Percentiles rank a stretch among this genome's conserved stretches.
These are phyloP conservation scores for Fusarium tjaetaba DNA, from an alignment of 2,329 filamentous ascomycete genomes.

Conservation along the genomic window DNA sequence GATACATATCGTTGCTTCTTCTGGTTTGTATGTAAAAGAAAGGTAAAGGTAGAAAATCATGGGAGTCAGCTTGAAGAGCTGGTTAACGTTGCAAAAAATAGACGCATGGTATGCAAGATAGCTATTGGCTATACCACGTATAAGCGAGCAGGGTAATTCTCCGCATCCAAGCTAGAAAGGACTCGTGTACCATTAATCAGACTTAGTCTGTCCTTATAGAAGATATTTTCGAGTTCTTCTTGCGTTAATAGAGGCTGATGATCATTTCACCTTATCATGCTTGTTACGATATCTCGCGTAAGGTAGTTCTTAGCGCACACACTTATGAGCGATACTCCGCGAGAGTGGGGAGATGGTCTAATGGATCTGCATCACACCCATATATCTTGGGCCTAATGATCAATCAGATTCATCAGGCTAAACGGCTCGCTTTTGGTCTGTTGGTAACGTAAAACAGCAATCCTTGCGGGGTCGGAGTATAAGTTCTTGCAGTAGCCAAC, in stretches of 20 bases:
- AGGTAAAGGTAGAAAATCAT: no score
- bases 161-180: neutral
- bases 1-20: constrained; percentile 30
- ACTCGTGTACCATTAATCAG: neutral
- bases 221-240: no score
- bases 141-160: neutral
- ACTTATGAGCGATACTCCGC: neutral
- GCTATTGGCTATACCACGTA: neutral
- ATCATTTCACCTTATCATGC: no score
- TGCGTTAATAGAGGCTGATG: no score
- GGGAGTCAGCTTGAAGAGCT: neutral
- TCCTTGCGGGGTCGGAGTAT: neutral
- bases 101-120: neutral
- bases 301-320: neutral
- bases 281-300: neutral
- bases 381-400: neutral
- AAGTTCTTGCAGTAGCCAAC: neutral
- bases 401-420: neutral
- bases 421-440: neutral
- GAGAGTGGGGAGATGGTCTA: neutral
- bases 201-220: neutral
- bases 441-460: neutral
- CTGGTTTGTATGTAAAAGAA: no score
- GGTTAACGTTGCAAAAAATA: neutral
- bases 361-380: neutral